Base-by-base conservation (phyloP, 139 green algal species). In the Edaphochlamys debaryana region DNA sequence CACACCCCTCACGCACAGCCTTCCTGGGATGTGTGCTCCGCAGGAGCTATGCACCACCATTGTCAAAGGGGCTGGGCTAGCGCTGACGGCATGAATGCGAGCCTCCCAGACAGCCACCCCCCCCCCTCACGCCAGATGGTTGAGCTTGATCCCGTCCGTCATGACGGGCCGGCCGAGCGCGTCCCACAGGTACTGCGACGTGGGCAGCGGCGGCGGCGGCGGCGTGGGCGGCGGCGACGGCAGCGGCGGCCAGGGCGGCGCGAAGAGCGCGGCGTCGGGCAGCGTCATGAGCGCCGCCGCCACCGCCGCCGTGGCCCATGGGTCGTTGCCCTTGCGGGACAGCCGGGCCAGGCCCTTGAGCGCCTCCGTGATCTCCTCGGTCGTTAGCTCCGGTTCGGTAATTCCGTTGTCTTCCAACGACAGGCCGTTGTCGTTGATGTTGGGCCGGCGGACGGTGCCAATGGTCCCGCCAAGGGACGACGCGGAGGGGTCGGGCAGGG, bases 161-260 rank as follows among this genome's bases (percentile, higher is more conserved):
- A 91, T 91, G 41, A 81, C 76, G 11, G 87, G 87, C 41, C 87
- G 69, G 0, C 75, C 87, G 42, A 91, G 54, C 36, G 82, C 83
- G 79, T 91, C 87, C 87, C 87, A 91, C 58, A 91, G 48, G 79
- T 80, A 91, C 79, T 88, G 77, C 30, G 82, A 86, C 32, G 87
- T 91, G 7, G 87, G 77, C 70, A 91, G 83, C 45, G 84, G 87
- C 62, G 73, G 82, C 63, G 87, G 87, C 41, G 87, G 87, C 40
- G 87, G 87, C 36, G 87, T 91, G 52, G 79, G 69, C 29, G 87
- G 87, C 50, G 87, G 87, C n/a, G 87, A 91, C 23, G 82, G 77
- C 67, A 87, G 74, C 58, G 87, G 87, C 38, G 79, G 79, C 67
- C 80, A 82, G n/a, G 84, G 66, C 34, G 66, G 64, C 54, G 83